Base-by-base conservation (phyloP, 2,329 filamentous ascomycete species). In the Cadophora luteo-olivacea region DNA sequence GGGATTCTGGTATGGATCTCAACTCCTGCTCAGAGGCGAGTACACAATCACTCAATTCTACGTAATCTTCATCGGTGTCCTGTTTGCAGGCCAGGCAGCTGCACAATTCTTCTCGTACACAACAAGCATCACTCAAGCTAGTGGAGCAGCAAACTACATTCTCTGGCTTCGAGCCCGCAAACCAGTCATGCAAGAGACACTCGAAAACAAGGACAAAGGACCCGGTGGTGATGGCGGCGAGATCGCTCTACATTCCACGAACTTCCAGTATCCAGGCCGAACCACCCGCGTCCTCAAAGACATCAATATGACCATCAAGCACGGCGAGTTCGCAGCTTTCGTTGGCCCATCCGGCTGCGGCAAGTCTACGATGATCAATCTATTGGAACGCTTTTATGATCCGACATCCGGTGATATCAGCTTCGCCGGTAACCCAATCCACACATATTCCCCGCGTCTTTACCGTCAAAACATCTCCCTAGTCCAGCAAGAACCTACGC, bases 301-400 rank as follows among this genome's bases (percentile, higher is more conserved):
- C 12, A 67, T 71, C 45, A 33, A 24, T 25, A 64, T 68, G 55
- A 60, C 45, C 2, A 85, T 91, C 65, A 79, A 83, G 32, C 81
- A 93, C 2, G 94, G 94, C 22, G 96, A 97, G 81, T 93, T 91
- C 8, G 97, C 94, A 8, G 58, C 51, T 7, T 65, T 69, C 14
- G 63, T 66, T 8, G 67, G 67, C 9, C 63, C 63, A 19, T 66
- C 80, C 5, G 95, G 95, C 5, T 96, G 91, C 75, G 89, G 89
- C 0, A 91, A 91, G 74, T 89, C 86, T 1, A 91, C 88, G 22
- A 86, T 89, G 62, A 83, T 91, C 68, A 93, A 92, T 3, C 84
- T 97, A 3, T 83, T 97, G 48, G 94, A 97, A 78, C 91, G 94
- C 33, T 97, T 97, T 82, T 98, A 97, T 77, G 58, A 72, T 12